Evolutionary conservation across 306 rosid species (phyloP).

Genomic region (Medicago arabica): DNA sequence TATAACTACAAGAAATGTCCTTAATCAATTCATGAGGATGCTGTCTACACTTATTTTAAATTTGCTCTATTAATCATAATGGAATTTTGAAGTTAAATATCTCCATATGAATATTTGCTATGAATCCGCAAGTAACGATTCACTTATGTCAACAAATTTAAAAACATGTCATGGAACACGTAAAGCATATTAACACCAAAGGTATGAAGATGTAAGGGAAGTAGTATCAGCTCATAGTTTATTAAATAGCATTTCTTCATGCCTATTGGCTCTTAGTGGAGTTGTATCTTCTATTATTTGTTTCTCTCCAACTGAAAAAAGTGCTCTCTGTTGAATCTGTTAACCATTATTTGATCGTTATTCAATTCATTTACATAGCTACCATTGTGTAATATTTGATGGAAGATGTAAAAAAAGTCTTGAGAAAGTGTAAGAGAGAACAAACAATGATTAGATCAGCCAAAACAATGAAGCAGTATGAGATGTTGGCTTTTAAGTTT

Average conservation of each 20-base stretch:
- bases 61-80: background rate
- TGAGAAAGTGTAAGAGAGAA: background rate
- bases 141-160: background rate
- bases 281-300: no score
- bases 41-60: background rate
- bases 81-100: background rate
- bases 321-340: no score
- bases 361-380: background rate
- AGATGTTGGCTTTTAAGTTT: background rate
- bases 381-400: background rate
- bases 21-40: background rate
- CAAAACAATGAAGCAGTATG: background rate
- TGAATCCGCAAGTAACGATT: background rate
- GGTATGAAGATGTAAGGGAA: no score
- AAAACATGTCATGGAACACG: background rate
- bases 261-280: no score
- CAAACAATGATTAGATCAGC: background rate
- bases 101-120: background rate
- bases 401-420: background rate
- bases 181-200: background rate
- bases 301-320: no score
- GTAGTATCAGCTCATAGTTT: no score
- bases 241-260: no score
- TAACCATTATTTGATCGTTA: background rate
- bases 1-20: background rate